phyloP scores from a whole-genome alignment of 1,284 basidiomycete species.

The Ceratobasidium sp. region DNA sequence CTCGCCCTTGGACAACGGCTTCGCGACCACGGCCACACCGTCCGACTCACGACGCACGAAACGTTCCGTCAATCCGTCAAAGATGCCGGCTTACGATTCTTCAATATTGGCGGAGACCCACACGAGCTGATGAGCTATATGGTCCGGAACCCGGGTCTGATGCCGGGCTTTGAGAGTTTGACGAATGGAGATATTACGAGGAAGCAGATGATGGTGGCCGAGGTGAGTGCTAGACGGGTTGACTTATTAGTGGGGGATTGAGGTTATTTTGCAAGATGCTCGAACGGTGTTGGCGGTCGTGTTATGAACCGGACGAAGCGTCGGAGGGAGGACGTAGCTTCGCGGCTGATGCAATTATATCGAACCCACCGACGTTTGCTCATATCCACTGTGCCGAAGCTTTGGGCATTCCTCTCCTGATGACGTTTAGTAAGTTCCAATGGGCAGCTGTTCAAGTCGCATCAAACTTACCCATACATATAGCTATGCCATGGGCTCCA shows the following conservation, averaged over 20 bases:
- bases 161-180: conserved; percentile 62
- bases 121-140: conserved; percentile 71
- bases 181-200: conserved; percentile 63
- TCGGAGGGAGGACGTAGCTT: conserved; percentile 59
- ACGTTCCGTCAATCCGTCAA: conserved; percentile 69
- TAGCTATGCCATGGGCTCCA: conserved; percentile 75
- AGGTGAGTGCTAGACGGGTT: conserved; percentile 46
- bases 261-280: conserved; percentile 57
- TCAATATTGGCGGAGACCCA: conserved; percentile 68
- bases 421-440: conserved; percentile 65
- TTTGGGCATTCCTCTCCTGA: conserved; percentile 66
- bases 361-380: conserved; percentile 72
- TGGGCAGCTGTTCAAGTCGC: conserved; percentile 15
- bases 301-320: conserved; percentile 61
- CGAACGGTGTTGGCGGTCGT: conserved; percentile 67
- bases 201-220: conserved; percentile 62
- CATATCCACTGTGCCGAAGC: conserved; percentile 74
- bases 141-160: conserved; percentile 67
- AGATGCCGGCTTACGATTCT: conserved; percentile 65
- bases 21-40: conserved; percentile 65
- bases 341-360: conserved; percentile 71
- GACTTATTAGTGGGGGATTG: not conserved
- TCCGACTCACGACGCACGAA: conserved; percentile 73
- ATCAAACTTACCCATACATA: not conserved
- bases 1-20: conserved; percentile 70